These are phyloP conservation scores for Terana coerulea DNA, from an alignment of 768 basidiomycete species.

Conservation along the genomic window DNA sequence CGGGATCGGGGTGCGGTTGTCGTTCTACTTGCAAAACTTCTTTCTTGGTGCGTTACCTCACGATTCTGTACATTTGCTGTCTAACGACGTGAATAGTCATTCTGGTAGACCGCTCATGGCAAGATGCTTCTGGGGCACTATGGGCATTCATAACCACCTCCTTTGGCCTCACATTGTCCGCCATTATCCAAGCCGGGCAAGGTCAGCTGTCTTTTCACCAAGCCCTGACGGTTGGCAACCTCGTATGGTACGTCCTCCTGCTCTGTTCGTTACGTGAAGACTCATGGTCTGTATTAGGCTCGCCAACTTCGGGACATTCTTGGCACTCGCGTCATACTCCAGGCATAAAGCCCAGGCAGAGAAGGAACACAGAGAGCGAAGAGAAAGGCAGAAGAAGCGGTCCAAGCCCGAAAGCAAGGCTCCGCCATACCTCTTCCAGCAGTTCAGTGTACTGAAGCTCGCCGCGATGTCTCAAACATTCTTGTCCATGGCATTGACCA, in stretches of 20 bases:
- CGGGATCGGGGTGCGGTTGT: constrained; percentile 35
- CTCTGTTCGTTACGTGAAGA: background rate
- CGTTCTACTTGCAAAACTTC: constrained; percentile 30
- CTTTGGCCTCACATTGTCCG: constrained; percentile 37
- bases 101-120: constrained; percentile 32
- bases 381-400: constrained; percentile 6
- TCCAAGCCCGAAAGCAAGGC: constrained; percentile 3
- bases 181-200: constrained; percentile 29
- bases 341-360: constrained; percentile 27
- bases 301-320: constrained; percentile 39
- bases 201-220: constrained; percentile 35
- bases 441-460: constrained; percentile 29
- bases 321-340: constrained; percentile 39
- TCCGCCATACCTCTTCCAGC: too few relatives aligned
- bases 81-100: background rate
- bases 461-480: constrained; percentile 40
- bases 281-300: constrained; percentile 26
- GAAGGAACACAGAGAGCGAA: background rate
- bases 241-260: constrained; percentile 33
- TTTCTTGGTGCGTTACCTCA: constrained; percentile 24
- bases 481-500: constrained; percentile 35
- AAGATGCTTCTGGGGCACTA: constrained; percentile 32
- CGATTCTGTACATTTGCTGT: constrained; percentile 16
- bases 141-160: constrained; percentile 43
- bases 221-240: constrained; percentile 38